A percentile compares a stretch with the other conserved stretches of the same genome.
Evolutionary conservation across 192 early-diverging fungal genomes (phyloP).

Genomic region (Backusella australiensis): DNA sequence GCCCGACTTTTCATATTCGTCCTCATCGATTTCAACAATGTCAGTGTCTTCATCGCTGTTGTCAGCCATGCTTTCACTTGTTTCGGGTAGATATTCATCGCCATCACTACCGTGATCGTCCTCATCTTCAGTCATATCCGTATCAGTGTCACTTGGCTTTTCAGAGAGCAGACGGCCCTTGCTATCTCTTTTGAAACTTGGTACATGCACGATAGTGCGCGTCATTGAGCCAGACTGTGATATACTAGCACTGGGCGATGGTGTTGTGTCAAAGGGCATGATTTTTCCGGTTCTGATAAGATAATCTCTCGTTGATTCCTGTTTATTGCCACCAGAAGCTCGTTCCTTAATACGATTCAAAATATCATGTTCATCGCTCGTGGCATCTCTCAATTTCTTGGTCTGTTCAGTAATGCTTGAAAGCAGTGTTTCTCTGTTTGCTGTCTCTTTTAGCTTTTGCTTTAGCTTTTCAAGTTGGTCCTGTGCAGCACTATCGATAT

Average conservation of each 20-base stretch:
- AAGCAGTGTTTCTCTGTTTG: constrained; percentile 31
- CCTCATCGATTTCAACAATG: constrained; percentile 16
- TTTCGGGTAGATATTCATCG: constrained; percentile 28
- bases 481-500: constrained; percentile 8
- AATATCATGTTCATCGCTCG: constrained; percentile 34
- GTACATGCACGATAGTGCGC: neutral
- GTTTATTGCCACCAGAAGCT: constrained; percentile 13
- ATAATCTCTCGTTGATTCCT: constrained; percentile 60
- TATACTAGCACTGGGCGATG: constrained; percentile 20
- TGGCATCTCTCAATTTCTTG: constrained; percentile 12
- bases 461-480: constrained; percentile 35
- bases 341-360: constrained; percentile 27
- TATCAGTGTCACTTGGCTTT: neutral
- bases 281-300: constrained; percentile 70
- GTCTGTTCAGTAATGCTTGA: constrained; percentile 38
- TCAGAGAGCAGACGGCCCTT: neutral
- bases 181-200: neutral
- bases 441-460: constrained; percentile 34
- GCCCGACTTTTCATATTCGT: constrained; percentile 13
- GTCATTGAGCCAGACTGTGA: neutral
- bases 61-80: neutral
- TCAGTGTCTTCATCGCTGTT: constrained; percentile 16
- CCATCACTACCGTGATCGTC: constrained; percentile 4
- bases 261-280: constrained; percentile 48
- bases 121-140: neutral